Base-by-base conservation (phyloP, 768 basidiomycete species). In the Suillus occidentalis region DNA sequence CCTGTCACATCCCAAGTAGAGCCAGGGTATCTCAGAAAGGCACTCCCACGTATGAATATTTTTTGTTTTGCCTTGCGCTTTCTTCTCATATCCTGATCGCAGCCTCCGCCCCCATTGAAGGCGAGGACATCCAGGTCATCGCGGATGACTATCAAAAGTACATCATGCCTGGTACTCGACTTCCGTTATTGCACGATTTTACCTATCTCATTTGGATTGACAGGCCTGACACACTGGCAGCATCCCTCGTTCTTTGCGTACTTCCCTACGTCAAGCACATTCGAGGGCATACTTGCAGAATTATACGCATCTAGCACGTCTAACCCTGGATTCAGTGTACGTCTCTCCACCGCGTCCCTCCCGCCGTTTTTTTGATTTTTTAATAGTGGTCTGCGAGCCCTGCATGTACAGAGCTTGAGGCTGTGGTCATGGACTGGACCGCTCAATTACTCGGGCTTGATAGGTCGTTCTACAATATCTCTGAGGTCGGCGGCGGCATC, bases 221-320 rank as follows among this genome's bases (percentile, higher is more conserved):
- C 61, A 89, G 92, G 94, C 2, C 80, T 96, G 31, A 92, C 92
- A 0, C 89, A 93, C 72, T 98, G 96, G 95, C 92, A 94, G 72
- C 92, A 94, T 66, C 93, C 94, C 9, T 88, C 86, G 20, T 97
- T 97, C 79, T 94, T 92, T 69, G 94, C 89, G 1, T 97, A 91
- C 76, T 97, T 90, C 72, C 93, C 95, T 0, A 85, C 90, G 5
- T 87, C 87, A 39, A 86, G 85, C 60, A 92, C 88, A 0, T 94
- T 92, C 70, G 91, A 90, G 73, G 87, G 89, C 22, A 91, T 95
- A 60, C 80, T 97, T 4, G 96, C 86, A 7, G 95, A 97, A 67
- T 75, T 97, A 20, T 94, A 94, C 68, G 82, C 94, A 1, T 86
- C 84, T 18, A 89, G 89, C 67, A 83, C 87, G 20, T 75, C 82